Evolutionary conservation across 2,329 filamentous ascomycete genomes (phyloP), one percentile per base, ranked within the genome.

Genomic region (Phyllosticta citriasiana): DNA sequence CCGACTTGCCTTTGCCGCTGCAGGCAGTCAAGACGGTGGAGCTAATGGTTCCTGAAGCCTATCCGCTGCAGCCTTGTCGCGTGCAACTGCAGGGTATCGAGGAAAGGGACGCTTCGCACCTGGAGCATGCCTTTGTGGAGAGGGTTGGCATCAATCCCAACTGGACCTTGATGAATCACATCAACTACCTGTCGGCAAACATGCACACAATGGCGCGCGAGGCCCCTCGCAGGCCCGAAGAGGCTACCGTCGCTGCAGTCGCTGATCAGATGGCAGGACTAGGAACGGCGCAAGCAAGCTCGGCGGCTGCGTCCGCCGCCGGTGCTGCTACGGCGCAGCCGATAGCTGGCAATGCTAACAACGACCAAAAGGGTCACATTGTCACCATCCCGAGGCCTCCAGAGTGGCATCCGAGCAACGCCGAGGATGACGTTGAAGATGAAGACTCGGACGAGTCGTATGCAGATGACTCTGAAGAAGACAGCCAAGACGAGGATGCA

Each of bases 171-270:
- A 88, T 88, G 75, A 87, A 84, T 62, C 87, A 89, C 66, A 72
- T 93, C 66, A 93, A 93, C 69, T 89, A 87, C 67, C 75, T 93
- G 7, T 80, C 84, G 2, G 84, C 88, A 70, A 89, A 89, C 66
- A 80, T 92, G 64, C 84, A 89, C 67, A 73, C 76, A 2, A 77
- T 93, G 68, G 85, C 84, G 80, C 84, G 55, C 50, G 51, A 57
- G 26, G 25, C 56, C 16, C 8, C 52, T 30, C 27, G 16, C 27
- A 27, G 6, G 52, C 25, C 53, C 53, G 58, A 60, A 22, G 24
- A 51, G 51, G 51, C 25, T 22, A 53, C 58, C 53, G 51, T 16
- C 2, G n/a, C 53, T 14, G 33, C 33, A 40, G 33, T 40, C 33
- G 33, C 33, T 40, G 33, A 40, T 40, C 33, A 22, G 35, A 26